Evolutionary conservation across 169 alveolate genomes (phyloP).

Genomic region (Eimeria acervulina): DNA sequence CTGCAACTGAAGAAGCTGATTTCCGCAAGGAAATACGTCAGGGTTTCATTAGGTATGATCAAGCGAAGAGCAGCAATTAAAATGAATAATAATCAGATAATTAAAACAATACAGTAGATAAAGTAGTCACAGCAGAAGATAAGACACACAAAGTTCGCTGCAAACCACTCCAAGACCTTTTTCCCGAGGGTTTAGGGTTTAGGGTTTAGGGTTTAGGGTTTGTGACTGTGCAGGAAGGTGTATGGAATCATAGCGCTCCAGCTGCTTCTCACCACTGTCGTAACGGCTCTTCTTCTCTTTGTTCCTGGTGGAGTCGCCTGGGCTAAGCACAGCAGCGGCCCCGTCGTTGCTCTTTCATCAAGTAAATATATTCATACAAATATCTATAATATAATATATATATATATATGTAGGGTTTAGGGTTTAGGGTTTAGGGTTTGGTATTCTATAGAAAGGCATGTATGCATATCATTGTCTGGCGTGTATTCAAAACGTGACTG

Average conservation of each 20-base stretch:
- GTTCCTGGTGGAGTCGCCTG: slow-evolving; percentile 32
- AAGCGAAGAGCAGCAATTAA: not conserved
- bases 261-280: slow-evolving; percentile 63
- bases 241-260: slow-evolving; percentile 70
- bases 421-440: not conserved
- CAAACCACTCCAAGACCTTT: not conserved
- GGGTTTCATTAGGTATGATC: slow-evolving; percentile 72
- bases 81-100: not conserved
- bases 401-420: not conserved
- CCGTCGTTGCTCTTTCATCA: not conserved
- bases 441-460: too few species aligned
- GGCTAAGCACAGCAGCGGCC: slow-evolving; percentile 30
- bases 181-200: not conserved
- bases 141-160: not conserved
- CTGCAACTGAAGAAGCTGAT: slow-evolving; percentile 50
- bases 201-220: not conserved
- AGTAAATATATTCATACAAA: not conserved
- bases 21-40: slow-evolving; percentile 78
- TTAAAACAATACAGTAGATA: not conserved
- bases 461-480: too few species aligned
- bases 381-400: not conserved
- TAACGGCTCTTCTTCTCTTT: slow-evolving; percentile 59
- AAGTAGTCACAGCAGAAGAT: not conserved
- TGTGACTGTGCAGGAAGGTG: slow-evolving; percentile 60
- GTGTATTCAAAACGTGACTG: too few species aligned